Evolutionary conservation across 371 early-diverging fungal species (phyloP), one percentile per base, ranked within the genome.

Genomic region (Mucor irregularis): DNA sequence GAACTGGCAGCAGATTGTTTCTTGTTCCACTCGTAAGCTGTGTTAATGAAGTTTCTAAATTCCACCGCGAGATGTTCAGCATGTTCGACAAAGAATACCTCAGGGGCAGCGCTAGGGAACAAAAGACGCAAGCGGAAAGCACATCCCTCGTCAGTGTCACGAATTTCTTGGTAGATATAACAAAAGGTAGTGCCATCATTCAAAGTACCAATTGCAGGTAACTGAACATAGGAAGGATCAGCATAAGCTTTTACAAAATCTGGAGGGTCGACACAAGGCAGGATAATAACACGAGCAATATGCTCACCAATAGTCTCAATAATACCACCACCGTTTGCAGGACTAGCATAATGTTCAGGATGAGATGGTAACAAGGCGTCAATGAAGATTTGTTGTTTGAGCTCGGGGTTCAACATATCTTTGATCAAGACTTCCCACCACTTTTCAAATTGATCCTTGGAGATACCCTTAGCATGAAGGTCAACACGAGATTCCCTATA

Each of bases 31-130:
- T 33, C 29, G n/a, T 33, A 54, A 2, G 54, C 54, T 5, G 54
- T 45, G 17, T 26, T 45, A 25, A 54, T 44, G 22, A 54, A 54
- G 24, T 48, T 54, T 34, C 54, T 54, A 29, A 54, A 54, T 35
- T 54, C 54, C 47, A 54, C 26, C 5, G 54, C 47, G 16, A 45
- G 28, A 11, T 54, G 54, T 14, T 54, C 35, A 26, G 45, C 26
- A 35, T 54, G 54, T 25, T 54, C 54, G 5, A 45, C 54, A 54
- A 54, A 54, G 25, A 54, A 54, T 5, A 54, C 45, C 46, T 54
- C 24, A 45, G 54, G 54, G 3, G 45, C 54, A 2, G 54, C 34
- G 7, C 21, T 47, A 44, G 54, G 55, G 25, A 54, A 54, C 10
- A 54, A 7, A 35, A 37, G 29, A 25, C 55, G 46, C 16, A 46